Percentiles rank a stretch among this genome's conserved stretches.
These are phyloP conservation scores for Tulasnella sp. DNA, from an alignment of 768 basidiomycete species.

Conservation along the genomic window DNA sequence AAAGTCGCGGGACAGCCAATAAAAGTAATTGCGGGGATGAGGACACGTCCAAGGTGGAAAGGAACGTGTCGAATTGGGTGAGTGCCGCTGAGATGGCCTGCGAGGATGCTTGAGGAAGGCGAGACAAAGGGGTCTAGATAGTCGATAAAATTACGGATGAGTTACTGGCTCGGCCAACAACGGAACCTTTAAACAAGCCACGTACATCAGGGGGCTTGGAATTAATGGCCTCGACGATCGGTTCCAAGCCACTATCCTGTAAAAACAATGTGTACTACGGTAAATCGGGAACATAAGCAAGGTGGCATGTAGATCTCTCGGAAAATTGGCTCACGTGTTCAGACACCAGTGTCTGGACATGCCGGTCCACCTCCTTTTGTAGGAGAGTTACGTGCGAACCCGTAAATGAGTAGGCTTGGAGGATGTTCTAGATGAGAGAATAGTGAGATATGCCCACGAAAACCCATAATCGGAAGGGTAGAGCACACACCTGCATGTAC, in stretches of 20 bases:
- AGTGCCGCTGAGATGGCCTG: slow-evolving; percentile 50
- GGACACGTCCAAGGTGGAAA: slow-evolving; percentile 63
- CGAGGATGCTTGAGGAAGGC: slow-evolving; percentile 52
- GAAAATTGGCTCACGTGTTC: slow-evolving; percentile 54
- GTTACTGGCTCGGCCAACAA: neutral
- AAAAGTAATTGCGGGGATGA: slow-evolving; percentile 68
- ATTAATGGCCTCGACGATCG: slow-evolving; percentile 28
- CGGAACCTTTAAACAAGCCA: too few species aligned
- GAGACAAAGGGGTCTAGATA: slow-evolving; percentile 59
- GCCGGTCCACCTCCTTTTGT: slow-evolving; percentile 45
- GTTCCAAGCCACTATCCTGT: slow-evolving; percentile 32
- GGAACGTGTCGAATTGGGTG: slow-evolving; percentile 66
- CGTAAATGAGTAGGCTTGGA: slow-evolving; percentile 61
- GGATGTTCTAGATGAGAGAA: slow-evolving; percentile 36
- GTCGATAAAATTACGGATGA: too few species aligned
- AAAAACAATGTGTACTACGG: slow-evolving; percentile 29
- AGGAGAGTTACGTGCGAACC: slow-evolving; percentile 44
- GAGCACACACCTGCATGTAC: slow-evolving; percentile 57
- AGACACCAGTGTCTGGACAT: slow-evolving; percentile 52
- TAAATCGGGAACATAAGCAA: neutral
- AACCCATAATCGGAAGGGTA: neutral
- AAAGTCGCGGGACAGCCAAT: slow-evolving; percentile 53
- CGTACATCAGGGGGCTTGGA: slow-evolving; percentile 28
- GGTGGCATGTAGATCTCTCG: neutral
- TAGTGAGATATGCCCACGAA: neutral